A percentile compares a stretch with the other conserved stretches of the same genome.
Conservation (phyloP, 345 rosid genomes). For the Gossypium sturtianum region DNA sequence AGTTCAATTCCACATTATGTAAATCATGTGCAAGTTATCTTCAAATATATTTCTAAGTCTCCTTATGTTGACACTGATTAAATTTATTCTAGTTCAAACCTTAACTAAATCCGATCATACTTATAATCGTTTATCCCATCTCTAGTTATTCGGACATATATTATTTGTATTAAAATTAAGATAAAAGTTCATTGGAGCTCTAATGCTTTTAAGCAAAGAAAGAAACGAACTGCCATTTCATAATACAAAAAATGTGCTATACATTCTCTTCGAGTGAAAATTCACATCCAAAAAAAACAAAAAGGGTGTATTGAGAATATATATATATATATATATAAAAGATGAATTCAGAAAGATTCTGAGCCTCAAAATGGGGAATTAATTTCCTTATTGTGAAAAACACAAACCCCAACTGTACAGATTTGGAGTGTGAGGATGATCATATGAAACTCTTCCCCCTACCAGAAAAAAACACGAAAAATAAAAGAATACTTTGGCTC, state of each 20-base stretch:
- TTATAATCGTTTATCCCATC: too few species aligned
- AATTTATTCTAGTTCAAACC: too few species aligned
- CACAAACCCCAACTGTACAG: neutral
- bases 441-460: neutral
- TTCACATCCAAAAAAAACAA: neutral
- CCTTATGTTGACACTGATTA: too few species aligned
- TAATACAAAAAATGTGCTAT: neutral
- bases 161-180: neutral
- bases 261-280: neutral
- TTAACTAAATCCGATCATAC: too few species aligned
- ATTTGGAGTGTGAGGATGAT: neutral
- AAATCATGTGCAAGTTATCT: too few species aligned
- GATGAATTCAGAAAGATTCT: constrained; percentile 2
- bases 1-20: too few species aligned
- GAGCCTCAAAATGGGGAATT: neutral
- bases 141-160: too few species aligned
- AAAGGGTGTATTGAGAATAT: neutral
- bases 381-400: neutral
- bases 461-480: neutral
- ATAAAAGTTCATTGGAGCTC: neutral
- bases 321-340: too few species aligned
- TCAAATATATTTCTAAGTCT: too few species aligned
- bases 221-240: neutral
- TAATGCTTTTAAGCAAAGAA: neutral
- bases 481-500: neutral